Conservation (phyloP, 139 green algal genomes). For the Chloropicon primus region DNA sequence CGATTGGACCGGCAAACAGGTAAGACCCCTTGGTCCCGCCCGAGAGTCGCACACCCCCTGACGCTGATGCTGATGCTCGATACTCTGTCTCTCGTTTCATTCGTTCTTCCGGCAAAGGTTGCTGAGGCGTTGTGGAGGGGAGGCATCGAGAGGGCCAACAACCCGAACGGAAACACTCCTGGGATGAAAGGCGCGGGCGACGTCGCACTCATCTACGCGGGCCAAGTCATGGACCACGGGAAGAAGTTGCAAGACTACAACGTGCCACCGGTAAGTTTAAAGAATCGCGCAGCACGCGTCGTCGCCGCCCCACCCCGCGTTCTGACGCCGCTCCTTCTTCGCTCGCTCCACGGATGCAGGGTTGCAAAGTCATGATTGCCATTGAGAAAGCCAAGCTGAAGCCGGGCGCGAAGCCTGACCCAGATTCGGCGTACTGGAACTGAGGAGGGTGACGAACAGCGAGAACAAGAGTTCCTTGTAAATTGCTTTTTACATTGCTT, state of each 20-base stretch:
- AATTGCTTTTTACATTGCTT: no score
- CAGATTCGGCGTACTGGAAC: slow-evolving; percentile 12
- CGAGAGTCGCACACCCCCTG: no score
- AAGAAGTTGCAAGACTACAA: slow-evolving; percentile 54
- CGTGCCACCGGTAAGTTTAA: slow-evolving; percentile 51
- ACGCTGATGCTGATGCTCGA: no score
- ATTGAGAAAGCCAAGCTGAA: slow-evolving; percentile 71
- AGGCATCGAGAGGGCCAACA: slow-evolving; percentile 71
- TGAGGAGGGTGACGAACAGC: slow-evolving; percentile 6
- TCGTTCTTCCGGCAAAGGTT: no score
- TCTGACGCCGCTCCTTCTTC: no score
- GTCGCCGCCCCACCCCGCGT: no score
- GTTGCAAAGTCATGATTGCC: slow-evolving; percentile 72
- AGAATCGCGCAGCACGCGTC: no score
- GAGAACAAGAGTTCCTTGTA: no score
- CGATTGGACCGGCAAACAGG: slow-evolving; percentile 15
- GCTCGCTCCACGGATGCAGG: no score
- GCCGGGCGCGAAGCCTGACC: slow-evolving; percentile 4
- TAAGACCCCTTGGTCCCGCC: no score
- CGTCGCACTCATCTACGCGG: slow-evolving; percentile 67
- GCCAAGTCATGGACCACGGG: slow-evolving; percentile 56
- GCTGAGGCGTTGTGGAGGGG: slow-evolving; percentile 58
- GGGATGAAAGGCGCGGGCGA: slow-evolving; percentile 61
- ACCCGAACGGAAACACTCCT: slow-evolving; percentile 54
- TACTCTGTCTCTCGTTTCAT: no score